Evolutionary conservation across 2,329 filamentous ascomycete species (phyloP).

Genomic region (Neofusicoccum laricinum): DNA sequence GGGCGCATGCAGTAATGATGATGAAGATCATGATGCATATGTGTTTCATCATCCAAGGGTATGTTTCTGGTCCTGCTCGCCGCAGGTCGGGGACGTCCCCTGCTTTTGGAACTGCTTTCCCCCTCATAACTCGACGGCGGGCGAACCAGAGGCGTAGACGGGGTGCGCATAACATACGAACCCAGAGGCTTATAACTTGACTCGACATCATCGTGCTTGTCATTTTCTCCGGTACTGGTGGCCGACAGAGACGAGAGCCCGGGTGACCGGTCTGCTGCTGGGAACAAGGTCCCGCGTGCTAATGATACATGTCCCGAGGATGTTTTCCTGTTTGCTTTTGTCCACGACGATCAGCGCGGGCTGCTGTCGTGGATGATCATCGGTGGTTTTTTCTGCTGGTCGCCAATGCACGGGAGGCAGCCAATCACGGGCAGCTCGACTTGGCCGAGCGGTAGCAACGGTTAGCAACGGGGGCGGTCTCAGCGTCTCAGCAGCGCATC

Average conservation of each 20-base stretch:
- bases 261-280: background rate
- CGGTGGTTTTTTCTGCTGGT: background rate
- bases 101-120: background rate
- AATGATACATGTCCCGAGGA: background rate
- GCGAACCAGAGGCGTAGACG: background rate
- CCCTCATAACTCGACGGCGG: background rate
- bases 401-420: background rate
- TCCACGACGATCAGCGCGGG: background rate
- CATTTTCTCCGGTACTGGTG: background rate
- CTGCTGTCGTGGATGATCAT: background rate
- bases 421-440: background rate
- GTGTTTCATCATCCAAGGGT: conserved; percentile 8
- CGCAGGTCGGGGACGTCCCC: background rate
- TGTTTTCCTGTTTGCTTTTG: background rate
- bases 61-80: background rate
- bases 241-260: background rate
- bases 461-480: too few species aligned
- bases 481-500: too few species aligned
- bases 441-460: background rate
- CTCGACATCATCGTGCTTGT: background rate
- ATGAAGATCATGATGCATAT: conserved; percentile 10
- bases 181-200: background rate
- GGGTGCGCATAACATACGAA: background rate
- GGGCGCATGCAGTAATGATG: background rate
- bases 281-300: background rate